Base-by-base conservation (phyloP, 441 rosid genomes). In the Manihot esculenta region DNA sequence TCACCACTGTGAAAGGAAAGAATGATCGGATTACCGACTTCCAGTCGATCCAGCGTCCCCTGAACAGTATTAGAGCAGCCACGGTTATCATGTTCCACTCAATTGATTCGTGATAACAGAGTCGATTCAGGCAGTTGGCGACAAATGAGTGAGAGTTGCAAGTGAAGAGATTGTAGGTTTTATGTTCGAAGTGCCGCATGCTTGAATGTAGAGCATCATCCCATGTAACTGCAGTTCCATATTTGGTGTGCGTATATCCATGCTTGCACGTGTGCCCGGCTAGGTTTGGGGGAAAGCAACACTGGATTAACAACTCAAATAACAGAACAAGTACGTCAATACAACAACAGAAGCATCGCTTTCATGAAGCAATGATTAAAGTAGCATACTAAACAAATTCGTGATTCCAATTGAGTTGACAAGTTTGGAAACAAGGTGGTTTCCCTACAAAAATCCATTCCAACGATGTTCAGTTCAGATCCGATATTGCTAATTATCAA, bases 141-240 rank as follows among this genome's bases (percentile, higher is more conserved):
- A 82, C 91, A 44, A 89, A 92, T 0, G 98, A 92, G 71, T 90
- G 86, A 77, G 89, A 81, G 88, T 88, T 95, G 88, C 99, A 92
- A 1, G 91, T 92, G 85, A 95, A 95, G 59, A 95, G 75, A 79
- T 95, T 95, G 88, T 91, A 88, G 68, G 88, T 87, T 69, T 79
- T 89, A 81, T 86, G 89, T 77, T 95, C 96, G 10, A 85, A 95
- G 70, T 70, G 79, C 2, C 91, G 87, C 5, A 44, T 56, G 13
- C 88, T 88, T 42, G 70, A 70, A 41, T 50, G 78, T 17, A 95
- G 47, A 30, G 98, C 89, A 44, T 92, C 96, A 38, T 92, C 97
- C 98, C 99, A 95, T 44, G 94, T 86, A 51, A 84, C 24, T 1
- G 97, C 81, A 26, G 93, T 14, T 33, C 99, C 99, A 59, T 65